phyloP scores from a whole-genome alignment of 768 basidiomycete genomes.

The Russula virescens region DNA sequence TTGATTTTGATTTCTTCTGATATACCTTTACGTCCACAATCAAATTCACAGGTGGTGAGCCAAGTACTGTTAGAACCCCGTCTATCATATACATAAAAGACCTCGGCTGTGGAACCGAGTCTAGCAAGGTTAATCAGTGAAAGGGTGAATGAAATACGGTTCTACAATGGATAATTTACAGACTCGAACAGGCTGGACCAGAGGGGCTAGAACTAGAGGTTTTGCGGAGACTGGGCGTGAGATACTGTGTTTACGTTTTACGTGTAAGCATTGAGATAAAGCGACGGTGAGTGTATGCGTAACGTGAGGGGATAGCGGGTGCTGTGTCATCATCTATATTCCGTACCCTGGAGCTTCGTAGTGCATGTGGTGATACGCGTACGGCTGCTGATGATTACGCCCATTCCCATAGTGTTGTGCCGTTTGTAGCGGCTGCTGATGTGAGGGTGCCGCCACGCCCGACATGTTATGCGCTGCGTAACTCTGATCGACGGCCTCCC shows the following conservation, averaged over 20 bases:
- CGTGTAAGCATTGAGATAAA: background rate
- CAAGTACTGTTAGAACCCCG: background rate
- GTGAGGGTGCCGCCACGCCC: background rate
- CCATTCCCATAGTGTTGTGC: slow-evolving; percentile 8
- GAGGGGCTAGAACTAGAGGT: background rate
- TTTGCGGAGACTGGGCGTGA: slow-evolving; percentile 5
- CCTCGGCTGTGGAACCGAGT: background rate
- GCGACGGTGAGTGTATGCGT: background rate
- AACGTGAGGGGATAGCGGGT: no score
- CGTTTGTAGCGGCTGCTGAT: background rate
- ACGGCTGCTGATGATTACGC: slow-evolving; percentile 8
- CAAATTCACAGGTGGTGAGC: background rate
- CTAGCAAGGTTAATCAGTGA: background rate
- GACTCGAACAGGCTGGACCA: background rate
- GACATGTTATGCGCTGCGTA: slow-evolving; percentile 6
- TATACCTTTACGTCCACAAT: background rate
- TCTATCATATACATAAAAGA: background rate
- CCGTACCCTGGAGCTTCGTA: slow-evolving; percentile 22
- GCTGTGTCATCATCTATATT: slow-evolving; percentile 8
- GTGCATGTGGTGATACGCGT: slow-evolving; percentile 25
- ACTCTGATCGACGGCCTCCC: slow-evolving; percentile 33
- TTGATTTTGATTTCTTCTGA: background rate
- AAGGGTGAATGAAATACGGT: slow-evolving; percentile 5
- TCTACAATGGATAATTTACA: slow-evolving; percentile 21
- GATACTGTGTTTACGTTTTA: slow-evolving; percentile 4